phyloP scores from a whole-genome alignment of 1,284 basidiomycete genomes.

The Cutaneotrichosporon cutaneum region DNA sequence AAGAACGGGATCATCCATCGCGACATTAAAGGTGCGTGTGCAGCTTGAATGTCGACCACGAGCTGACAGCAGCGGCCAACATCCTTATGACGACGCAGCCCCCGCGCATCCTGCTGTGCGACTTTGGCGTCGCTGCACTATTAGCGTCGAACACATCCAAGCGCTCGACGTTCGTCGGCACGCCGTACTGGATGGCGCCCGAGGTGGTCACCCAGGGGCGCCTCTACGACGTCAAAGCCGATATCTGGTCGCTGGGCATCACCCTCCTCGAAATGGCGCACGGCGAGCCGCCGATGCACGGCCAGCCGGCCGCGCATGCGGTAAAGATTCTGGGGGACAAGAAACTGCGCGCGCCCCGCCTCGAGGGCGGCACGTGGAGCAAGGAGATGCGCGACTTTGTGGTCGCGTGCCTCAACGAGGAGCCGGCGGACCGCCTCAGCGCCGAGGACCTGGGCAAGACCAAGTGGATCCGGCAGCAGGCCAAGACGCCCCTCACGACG shows the following conservation, averaged over 20 bases:
- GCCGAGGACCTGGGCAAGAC: conserved; percentile 86
- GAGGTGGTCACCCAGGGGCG: conserved; percentile 87
- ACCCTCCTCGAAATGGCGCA: conserved; percentile 88
- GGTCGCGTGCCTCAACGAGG: conserved; percentile 77
- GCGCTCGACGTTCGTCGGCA: conserved; percentile 90
- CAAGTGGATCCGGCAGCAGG: conserved; percentile 85
- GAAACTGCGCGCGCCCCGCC: conserved; percentile 63
- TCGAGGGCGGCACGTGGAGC: conserved; percentile 74
- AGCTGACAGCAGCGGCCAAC: conserved; percentile 68
- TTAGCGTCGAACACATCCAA: conserved; percentile 83
- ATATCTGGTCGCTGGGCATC: conserved; percentile 96
- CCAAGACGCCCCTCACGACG: conserved; percentile 67
- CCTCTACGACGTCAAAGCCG: conserved; percentile 91
- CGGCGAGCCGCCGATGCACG: conserved; percentile 62
- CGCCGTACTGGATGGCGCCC: conserved; percentile 98
- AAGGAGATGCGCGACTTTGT: conserved; percentile 89
- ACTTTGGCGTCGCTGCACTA: conserved; percentile 95
- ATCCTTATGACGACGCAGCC: conserved; percentile 76
- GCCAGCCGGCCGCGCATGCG: conserved; percentile 80
- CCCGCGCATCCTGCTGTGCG: conserved; percentile 88
- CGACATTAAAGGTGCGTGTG: conserved; percentile 85
- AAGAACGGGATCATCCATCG: conserved; percentile 92
- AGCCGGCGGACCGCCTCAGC: conserved; percentile 72
- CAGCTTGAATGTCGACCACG: conserved; percentile 8
- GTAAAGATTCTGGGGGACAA: conserved; percentile 83